Evolutionary conservation across 2,329 filamentous ascomycete genomes (phyloP).

Genomic region (Diaporthe eres): DNA sequence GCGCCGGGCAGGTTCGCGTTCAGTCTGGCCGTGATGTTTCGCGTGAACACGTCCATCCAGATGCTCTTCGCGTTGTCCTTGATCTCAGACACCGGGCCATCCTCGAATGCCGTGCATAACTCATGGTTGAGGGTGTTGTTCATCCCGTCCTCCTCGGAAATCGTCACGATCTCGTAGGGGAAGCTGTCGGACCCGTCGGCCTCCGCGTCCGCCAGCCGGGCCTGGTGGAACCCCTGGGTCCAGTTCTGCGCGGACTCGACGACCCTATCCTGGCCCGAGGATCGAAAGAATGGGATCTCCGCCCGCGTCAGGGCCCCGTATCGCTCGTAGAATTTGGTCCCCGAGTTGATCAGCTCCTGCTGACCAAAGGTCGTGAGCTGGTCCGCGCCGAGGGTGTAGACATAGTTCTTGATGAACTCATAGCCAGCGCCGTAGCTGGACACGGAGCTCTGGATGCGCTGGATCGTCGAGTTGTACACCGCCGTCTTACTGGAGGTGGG

Average conservation of each 20-base stretch:
- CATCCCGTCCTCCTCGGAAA: constrained; percentile 74
- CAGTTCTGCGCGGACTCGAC: constrained; percentile 78
- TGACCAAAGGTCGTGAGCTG: constrained; percentile 76
- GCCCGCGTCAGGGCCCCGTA: constrained; percentile 75
- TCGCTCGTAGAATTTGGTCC: constrained; percentile 80
- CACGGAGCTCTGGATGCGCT: constrained; percentile 72
- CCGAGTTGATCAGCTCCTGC: constrained; percentile 80
- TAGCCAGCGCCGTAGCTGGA: constrained; percentile 74
- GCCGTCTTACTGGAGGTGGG: constrained; percentile 79
- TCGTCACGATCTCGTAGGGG: constrained; percentile 71
- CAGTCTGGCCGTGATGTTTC: constrained; percentile 77
- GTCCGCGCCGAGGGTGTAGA: constrained; percentile 71
- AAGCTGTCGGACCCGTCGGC: constrained; percentile 56
- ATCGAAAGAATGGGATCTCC: constrained; percentile 65
- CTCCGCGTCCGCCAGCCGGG: constrained; percentile 59
- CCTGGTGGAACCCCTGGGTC: constrained; percentile 78
- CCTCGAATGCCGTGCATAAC: constrained; percentile 79
- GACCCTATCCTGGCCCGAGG: constrained; percentile 58
- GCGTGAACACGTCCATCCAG: constrained; percentile 76
- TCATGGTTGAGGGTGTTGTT: constrained; percentile 90
- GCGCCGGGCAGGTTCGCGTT: constrained; percentile 78
- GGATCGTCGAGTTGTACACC: constrained; percentile 74
- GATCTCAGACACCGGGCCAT: constrained; percentile 64
- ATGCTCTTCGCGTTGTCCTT: constrained; percentile 64
- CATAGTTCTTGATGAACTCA: constrained; percentile 79